Conservation (phyloP, 1,139 yeast species). For the Geotrichum aggregatum region DNA sequence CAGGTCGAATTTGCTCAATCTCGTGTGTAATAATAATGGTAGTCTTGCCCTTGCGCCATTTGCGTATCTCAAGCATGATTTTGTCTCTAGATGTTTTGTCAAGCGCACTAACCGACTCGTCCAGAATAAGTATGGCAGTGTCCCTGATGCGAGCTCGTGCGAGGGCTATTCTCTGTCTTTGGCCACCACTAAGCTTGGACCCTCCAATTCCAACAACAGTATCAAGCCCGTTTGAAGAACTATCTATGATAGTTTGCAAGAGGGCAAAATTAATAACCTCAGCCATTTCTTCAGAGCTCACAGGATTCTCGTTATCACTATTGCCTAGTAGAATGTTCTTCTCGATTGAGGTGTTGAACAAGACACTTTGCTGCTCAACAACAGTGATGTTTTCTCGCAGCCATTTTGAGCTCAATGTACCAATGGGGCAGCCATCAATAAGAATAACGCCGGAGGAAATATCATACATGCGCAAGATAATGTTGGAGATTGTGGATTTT, state of each 20-base stretch:
- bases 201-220: constrained; percentile 49
- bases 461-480: constrained; percentile 58
- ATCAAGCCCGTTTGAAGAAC: constrained; percentile 52
- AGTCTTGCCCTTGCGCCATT: constrained; percentile 64
- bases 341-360: constrained; percentile 60
- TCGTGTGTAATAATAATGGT: constrained; percentile 84
- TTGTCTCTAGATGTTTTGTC: constrained; percentile 50
- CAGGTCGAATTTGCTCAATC: constrained; percentile 48
- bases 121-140: constrained; percentile 70
- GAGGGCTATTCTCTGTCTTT: constrained; percentile 71
- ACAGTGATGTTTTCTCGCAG: constrained; percentile 60
- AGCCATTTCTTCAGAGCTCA: constrained; percentile 35
- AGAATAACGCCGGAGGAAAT: constrained; percentile 48
- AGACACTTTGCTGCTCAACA: constrained; percentile 63
- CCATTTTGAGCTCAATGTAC: constrained; percentile 48
- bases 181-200: constrained; percentile 79
- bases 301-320: constrained; percentile 30
- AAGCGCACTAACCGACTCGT: constrained; percentile 81
- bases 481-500: constrained; percentile 70
- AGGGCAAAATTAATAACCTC: constrained; percentile 54
- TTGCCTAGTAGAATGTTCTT: constrained; percentile 59
- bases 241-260: constrained; percentile 40
- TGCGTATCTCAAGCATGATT: constrained; percentile 49
- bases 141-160: constrained; percentile 77
- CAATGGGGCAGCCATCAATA: constrained; percentile 52